Percentiles rank a stretch among this genome's conserved stretches.
Evolutionary conservation across 2,329 filamentous ascomycete species (phyloP).

Genomic region (Penicillium sp.): DNA sequence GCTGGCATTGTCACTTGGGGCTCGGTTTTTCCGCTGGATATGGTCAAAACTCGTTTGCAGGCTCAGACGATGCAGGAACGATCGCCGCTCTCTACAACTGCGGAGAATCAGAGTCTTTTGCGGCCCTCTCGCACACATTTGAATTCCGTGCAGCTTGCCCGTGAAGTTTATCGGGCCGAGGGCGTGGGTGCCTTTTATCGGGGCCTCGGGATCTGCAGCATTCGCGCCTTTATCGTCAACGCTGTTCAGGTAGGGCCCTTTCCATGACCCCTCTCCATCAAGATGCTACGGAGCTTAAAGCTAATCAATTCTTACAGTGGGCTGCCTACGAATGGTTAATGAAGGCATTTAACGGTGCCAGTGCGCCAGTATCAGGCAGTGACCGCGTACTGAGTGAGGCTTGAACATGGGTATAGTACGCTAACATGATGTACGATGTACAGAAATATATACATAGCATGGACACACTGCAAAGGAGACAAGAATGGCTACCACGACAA

Average conservation of each 20-base stretch:
- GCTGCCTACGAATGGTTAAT: conserved; percentile 87
- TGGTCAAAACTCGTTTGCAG: conserved; percentile 90
- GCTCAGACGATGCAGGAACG: conserved; percentile 49
- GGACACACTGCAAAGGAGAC: no score
- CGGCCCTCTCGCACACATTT: conserved; percentile 23
- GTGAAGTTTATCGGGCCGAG: conserved; percentile 58
- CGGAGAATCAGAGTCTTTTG: conserved; percentile 21
- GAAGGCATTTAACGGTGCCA: conserved; percentile 36
- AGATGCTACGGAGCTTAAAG: background rate
- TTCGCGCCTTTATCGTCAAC: conserved; percentile 85
- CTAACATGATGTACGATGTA: no score
- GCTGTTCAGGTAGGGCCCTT: conserved; percentile 59
- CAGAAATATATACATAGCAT: no score
- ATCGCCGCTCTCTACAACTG: conserved; percentile 11
- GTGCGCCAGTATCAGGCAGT: conserved; percentile 3
- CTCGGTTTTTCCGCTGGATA: conserved; percentile 84
- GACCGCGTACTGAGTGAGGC: conserved; percentile 1
- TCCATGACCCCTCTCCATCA: background rate
- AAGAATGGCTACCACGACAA: no score
- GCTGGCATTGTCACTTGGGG: conserved; percentile 86
- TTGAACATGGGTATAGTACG: background rate
- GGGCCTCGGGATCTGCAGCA: conserved; percentile 72
- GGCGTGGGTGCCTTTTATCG: conserved; percentile 63
- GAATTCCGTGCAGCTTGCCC: conserved; percentile 60
- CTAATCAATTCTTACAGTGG: conserved; percentile 53